These are phyloP conservation scores for Halteria grandinella DNA, from an alignment of 73 alveolate species.

Conservation along the genomic window DNA sequence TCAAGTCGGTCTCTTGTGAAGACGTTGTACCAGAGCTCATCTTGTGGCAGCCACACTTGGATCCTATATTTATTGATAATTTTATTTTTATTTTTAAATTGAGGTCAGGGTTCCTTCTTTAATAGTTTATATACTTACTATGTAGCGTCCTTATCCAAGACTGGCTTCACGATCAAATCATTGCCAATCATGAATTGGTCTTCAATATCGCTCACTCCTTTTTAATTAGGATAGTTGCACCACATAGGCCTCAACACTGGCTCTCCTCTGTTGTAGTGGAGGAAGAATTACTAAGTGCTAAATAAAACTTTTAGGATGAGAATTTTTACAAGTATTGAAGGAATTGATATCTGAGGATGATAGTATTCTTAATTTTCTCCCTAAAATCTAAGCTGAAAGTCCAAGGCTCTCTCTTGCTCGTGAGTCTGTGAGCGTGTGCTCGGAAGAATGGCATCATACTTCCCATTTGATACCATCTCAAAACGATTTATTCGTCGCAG, in stretches of 20 bases:
- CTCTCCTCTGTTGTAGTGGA: conserved; percentile 21
- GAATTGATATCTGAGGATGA: conserved; percentile 66
- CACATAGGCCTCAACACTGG: conserved; percentile 69
- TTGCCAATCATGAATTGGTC: conserved; percentile 61
- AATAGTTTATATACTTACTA: neutral
- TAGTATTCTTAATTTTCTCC: conserved; percentile 44
- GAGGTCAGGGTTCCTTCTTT: too few relatives aligned
- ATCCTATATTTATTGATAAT: conserved; percentile 1
- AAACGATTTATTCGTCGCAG: conserved; percentile 75
- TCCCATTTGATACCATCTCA: conserved; percentile 94
- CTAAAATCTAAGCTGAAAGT: too few relatives aligned
- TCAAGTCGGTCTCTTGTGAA: neutral
- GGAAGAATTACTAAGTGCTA: conserved; percentile 62
- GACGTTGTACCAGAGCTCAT: conserved; percentile 14
- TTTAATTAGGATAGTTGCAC: conserved; percentile 28
- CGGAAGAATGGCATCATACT: conserved; percentile 92
- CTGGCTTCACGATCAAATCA: conserved; percentile 47
- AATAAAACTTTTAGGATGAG: too few relatives aligned
- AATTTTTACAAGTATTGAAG: conserved; percentile 75
- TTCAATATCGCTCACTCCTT: conserved; percentile 7
- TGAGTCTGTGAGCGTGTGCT: conserved; percentile 90
- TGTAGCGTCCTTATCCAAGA: neutral
- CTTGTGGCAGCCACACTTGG: neutral
- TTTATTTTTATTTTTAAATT: too few relatives aligned
- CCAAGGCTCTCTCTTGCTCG: conserved; percentile 98